phyloP scores from a whole-genome alignment of 441 rosid genomes.

The Aleurites moluccanus region DNA sequence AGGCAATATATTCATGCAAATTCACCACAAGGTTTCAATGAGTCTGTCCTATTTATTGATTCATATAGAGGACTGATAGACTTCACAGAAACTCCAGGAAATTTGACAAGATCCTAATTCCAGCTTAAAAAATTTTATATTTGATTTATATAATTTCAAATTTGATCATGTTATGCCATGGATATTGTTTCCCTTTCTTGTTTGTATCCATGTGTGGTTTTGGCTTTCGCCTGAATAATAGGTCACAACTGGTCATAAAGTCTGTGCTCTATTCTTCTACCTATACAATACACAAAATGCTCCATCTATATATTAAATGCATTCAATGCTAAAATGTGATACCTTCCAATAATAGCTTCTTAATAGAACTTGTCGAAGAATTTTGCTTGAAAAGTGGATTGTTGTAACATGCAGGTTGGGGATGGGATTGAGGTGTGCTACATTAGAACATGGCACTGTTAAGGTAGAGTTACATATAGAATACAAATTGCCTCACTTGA shows the following conservation, averaged over 20 bases:
- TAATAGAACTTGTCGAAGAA: background rate
- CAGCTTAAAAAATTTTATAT: background rate
- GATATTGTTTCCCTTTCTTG: background rate
- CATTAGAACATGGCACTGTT: background rate
- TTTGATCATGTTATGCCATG: background rate
- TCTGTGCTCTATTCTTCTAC: background rate
- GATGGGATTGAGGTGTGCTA: background rate
- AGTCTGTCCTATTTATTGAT: background rate
- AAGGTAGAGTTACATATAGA: background rate
- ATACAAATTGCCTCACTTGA: too few species aligned
- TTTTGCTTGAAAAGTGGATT: background rate
- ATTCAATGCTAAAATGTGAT: background rate
- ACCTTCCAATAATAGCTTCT: background rate
- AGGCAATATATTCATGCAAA: background rate
- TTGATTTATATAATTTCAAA: background rate
- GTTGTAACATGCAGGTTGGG: background rate
- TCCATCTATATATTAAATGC: background rate
- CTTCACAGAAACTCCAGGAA: background rate
- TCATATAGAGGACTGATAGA: background rate
- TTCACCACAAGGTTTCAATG: background rate
- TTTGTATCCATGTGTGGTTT: background rate
- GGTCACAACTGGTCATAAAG: background rate
- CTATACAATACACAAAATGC: background rate
- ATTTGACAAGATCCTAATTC: background rate
- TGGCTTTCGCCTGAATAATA: background rate